Base-by-base conservation (phyloP, 1,139 yeast species). In the Candida frijolesensis region DNA sequence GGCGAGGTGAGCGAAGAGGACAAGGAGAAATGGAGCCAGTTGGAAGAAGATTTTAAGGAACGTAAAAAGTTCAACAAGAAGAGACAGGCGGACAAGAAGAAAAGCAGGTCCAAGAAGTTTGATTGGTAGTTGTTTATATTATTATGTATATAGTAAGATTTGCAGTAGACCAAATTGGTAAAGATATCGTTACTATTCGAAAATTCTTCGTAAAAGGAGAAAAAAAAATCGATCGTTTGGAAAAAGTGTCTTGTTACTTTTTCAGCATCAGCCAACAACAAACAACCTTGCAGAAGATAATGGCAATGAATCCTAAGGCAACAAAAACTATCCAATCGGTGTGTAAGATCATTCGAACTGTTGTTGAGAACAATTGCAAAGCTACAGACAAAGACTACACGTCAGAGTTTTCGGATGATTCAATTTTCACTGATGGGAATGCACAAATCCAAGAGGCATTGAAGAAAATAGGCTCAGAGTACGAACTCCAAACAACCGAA, bases 21-120 rank as follows among this genome's bases (percentile, higher is more conserved):
- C 50, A 57, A 71, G 49, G 61, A 71, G 51, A 79, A 80, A 60
- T 88, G 95, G 96, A 69, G 70, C 12, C 69, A 70, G 11, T 70
- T 86, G 8, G 69, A 70, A 30, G 70, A 70, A 33, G 74, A 64
- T 45, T 67, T 79, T 12, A 79, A 80, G 48, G 84, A 81, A 54
- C 69, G 67, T 43, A 62, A 90, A 45, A 62, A 85, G 38, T 68
- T 70, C 48, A 64, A 68, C 15, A 89, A 89, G 66, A 81, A 81
- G 66, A 61, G 68, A 42, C 71, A 69, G 3, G 73, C 86, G 25
- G 80, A 79, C 19, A 86, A 82, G 69, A 86, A 85, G 67, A 75
- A 75, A 55, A 60, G 68, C 25, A 64, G 91, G 35, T 66, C 72
- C 3, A 73, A 70, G 62, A 67, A 65, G 45, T 70, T 76, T 54